Evolutionary conservation across 805 yeast species (phyloP).

Genomic region (Ogataea kodamae): DNA sequence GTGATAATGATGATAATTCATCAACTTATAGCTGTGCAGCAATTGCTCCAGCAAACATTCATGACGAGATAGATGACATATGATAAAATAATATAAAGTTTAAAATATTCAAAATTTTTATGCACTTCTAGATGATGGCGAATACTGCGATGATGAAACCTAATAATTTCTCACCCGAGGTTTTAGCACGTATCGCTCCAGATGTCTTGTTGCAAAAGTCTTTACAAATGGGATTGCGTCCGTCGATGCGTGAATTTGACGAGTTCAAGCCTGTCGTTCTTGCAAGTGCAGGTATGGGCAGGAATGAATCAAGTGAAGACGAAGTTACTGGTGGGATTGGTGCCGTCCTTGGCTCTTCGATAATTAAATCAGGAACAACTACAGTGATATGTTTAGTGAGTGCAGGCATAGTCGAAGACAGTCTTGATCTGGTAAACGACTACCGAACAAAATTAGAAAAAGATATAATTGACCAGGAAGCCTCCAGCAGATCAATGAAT

Average conservation of each 20-base stretch:
- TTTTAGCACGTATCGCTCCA: conserved; percentile 80
- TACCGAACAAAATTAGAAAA: conserved; percentile 38
- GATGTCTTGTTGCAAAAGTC: conserved; percentile 80
- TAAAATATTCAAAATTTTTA: conserved; percentile 4
- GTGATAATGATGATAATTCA: conserved; percentile 31
- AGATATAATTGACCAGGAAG: conserved; percentile 29
- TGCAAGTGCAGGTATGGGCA: conserved; percentile 36
- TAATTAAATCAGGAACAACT: conserved; percentile 67
- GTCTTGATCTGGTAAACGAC: conserved; percentile 41
- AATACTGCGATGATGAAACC: conserved; percentile 31
- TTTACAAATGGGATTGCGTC: conserved; percentile 69
- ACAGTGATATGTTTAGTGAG: conserved; percentile 68
- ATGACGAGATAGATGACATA: conserved; percentile 15
- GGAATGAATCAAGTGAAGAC: conserved; percentile 23
- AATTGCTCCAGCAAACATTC: conserved; percentile 21
- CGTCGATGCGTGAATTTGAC: conserved; percentile 62
- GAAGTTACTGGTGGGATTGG: conserved; percentile 20
- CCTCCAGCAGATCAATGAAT: conserved; percentile 23
- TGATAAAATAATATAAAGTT: neutral
- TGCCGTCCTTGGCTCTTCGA: conserved; percentile 60
- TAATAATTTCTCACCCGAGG: conserved; percentile 73
- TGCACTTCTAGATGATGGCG: conserved; percentile 3
- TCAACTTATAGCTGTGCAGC: conserved; percentile 31
- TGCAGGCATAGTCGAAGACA: conserved; percentile 61
- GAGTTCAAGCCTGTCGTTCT: conserved; percentile 64